phyloP scores from a whole-genome alignment of 345 rosid genomes.

The Aquilaria yunnanensis region DNA sequence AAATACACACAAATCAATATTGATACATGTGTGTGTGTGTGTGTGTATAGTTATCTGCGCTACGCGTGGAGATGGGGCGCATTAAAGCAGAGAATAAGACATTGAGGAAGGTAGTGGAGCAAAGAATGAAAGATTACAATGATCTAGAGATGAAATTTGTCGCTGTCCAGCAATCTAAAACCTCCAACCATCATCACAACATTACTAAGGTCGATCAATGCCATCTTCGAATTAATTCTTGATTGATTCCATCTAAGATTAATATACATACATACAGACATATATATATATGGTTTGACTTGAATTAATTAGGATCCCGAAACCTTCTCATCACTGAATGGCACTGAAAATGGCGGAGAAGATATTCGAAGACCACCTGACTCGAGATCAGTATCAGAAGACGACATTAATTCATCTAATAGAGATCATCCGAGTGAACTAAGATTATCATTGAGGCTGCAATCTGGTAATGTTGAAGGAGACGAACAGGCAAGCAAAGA shows the following conservation, averaged over 20 bases:
- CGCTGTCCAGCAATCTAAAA: slow-evolving; percentile 33
- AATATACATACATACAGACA: not conserved
- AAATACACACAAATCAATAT: not conserved
- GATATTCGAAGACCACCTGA: slow-evolving; percentile 7
- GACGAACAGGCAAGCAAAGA: slow-evolving; percentile 7
- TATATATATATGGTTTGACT: not conserved
- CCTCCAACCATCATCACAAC: too few species aligned
- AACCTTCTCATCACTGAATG: slow-evolving; percentile 27
- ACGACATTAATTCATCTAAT: not conserved
- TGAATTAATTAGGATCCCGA: slow-evolving; percentile 21
- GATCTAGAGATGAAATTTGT: slow-evolving; percentile 45
- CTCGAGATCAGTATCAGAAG: slow-evolving; percentile 1
- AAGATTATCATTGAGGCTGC: slow-evolving; percentile 45
- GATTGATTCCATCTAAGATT: slow-evolving; percentile 1
- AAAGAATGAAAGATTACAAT: slow-evolving; percentile 47
- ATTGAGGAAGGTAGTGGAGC: slow-evolving; percentile 48
- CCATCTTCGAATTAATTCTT: not conserved
- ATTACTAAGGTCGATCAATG: too few species aligned
- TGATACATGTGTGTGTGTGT: not conserved
- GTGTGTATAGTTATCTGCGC: slow-evolving; percentile 26
- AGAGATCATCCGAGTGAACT: slow-evolving; percentile 19
- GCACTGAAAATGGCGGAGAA: slow-evolving; percentile 9
- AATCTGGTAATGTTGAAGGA: slow-evolving; percentile 3
- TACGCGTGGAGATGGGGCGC: slow-evolving; percentile 45
- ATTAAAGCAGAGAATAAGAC: slow-evolving; percentile 55